A percentile compares a stretch with the other conserved stretches of the same genome.
Evolutionary conservation across 345 rosid genomes (phyloP).

Genomic region (Citrus cavaleriei): DNA sequence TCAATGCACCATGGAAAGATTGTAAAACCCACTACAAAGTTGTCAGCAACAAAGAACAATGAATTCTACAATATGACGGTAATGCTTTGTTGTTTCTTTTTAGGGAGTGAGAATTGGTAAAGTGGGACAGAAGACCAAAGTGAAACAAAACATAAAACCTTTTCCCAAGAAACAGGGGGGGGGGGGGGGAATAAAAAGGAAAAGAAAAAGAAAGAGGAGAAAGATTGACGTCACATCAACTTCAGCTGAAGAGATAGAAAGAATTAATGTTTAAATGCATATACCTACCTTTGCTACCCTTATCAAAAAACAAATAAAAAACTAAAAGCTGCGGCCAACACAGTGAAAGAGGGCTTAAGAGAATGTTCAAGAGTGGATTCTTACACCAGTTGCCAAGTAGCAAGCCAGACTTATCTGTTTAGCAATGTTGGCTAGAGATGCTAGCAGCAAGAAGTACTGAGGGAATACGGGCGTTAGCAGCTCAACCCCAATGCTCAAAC

Average conservation of each 20-base stretch:
- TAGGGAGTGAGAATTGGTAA: background rate
- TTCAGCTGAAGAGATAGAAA: background rate
- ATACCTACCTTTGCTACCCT: background rate
- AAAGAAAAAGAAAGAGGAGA: background rate
- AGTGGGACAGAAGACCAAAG: background rate
- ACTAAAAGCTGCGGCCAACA: background rate
- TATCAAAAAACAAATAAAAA: background rate
- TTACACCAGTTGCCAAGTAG: conserved; percentile 84
- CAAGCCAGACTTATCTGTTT: conserved; percentile 89
- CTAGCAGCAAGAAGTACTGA: conserved; percentile 70
- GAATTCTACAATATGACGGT: background rate
- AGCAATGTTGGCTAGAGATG: conserved; percentile 83
- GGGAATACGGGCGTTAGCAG: conserved; percentile 79
- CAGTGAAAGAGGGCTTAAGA: background rate
- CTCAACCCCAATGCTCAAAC: conserved; percentile 90
- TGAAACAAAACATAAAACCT: background rate
- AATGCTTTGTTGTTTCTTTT: background rate
- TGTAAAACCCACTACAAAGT: background rate
- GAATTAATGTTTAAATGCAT: background rate
- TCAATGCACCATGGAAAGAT: background rate
- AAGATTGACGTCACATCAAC: background rate
- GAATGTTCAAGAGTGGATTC: conserved; percentile 23
- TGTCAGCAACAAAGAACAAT: background rate
- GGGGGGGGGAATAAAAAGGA: no score
- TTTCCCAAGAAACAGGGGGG: background rate